phyloP scores from a whole-genome alignment of 2,329 filamentous ascomycete genomes.

The Septoria linicola region DNA sequence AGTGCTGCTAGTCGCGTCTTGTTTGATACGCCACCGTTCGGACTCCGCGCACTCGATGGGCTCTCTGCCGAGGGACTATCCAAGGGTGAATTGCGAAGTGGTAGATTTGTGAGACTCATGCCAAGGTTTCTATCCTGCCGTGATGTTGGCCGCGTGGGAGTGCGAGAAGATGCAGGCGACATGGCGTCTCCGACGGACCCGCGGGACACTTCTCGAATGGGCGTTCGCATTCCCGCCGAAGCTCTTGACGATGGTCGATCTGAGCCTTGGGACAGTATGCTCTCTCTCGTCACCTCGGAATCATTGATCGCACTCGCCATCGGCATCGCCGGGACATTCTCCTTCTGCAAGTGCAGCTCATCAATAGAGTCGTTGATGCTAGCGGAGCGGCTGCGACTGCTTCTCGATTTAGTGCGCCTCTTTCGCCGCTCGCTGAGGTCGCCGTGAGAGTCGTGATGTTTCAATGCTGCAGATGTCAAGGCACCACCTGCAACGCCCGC shows the following conservation, averaged over 20 bases:
- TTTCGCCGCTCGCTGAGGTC: slow-evolving; percentile 49
- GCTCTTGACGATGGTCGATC: slow-evolving; percentile 69
- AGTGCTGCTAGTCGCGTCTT: slow-evolving; percentile 40
- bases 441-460: slow-evolving; percentile 64
- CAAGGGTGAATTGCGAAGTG: slow-evolving; percentile 24
- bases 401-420: slow-evolving; percentile 48
- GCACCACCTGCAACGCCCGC: slow-evolving; percentile 55
- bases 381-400: slow-evolving; percentile 52
- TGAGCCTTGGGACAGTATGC: slow-evolving; percentile 78
- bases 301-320: slow-evolving; percentile 81
- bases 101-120: slow-evolving; percentile 57
- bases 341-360: slow-evolving; percentile 46
- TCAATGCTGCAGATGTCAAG: slow-evolving; percentile 62
- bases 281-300: slow-evolving; percentile 84
- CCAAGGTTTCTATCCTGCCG: slow-evolving; percentile 56
- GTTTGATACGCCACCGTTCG: slow-evolving; percentile 41
- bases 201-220: slow-evolving; percentile 62
- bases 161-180: slow-evolving; percentile 59
- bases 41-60: slow-evolving; percentile 23
- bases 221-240: slow-evolving; percentile 56
- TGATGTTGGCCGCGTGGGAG: slow-evolving; percentile 61
- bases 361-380: slow-evolving; percentile 57
- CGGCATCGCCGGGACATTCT: slow-evolving; percentile 73
- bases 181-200: slow-evolving; percentile 53
- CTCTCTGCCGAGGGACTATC: slow-evolving; percentile 42